Percentiles rank a stretch among this genome's conserved stretches.
These are phyloP conservation scores for Fusarium palustre DNA, from an alignment of 2,329 filamentous ascomycete species.

Conservation along the genomic window DNA sequence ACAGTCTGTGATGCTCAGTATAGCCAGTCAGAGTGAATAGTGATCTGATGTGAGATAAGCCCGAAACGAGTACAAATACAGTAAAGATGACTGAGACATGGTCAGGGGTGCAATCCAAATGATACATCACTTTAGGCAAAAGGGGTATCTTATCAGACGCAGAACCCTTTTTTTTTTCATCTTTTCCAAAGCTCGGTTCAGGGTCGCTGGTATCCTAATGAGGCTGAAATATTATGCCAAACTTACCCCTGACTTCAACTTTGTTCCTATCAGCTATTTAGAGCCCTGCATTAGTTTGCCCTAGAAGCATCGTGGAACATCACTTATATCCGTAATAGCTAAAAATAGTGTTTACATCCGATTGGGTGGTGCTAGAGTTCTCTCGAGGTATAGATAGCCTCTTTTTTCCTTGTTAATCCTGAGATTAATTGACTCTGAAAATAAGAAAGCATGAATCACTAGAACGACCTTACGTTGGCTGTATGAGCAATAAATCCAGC, in stretches of 20 bases:
- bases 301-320: not conserved
- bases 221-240: not conserved
- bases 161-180: too few relatives aligned
- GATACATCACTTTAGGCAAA: not conserved
- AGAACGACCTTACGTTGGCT: too few relatives aligned
- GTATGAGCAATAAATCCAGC: too few relatives aligned
- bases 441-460: too few relatives aligned
- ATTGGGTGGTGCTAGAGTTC: too few relatives aligned
- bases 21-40: too few relatives aligned
- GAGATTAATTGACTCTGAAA: too few relatives aligned
- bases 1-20: not conserved
- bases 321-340: not conserved
- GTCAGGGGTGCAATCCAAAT: not conserved
- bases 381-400: too few relatives aligned
- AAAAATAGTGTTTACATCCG: not conserved
- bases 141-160: not conserved
- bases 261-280: not conserved
- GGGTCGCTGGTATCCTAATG: not conserved
- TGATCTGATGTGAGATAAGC: not conserved
- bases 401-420: too few relatives aligned
- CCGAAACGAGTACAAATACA: not conserved
- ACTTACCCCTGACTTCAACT: not conserved
- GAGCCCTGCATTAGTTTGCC: not conserved
- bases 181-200: not conserved
- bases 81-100: not conserved